Base-by-base conservation (phyloP, 192 early-diverging fungal species). In the Geranomyces michiganensis region DNA sequence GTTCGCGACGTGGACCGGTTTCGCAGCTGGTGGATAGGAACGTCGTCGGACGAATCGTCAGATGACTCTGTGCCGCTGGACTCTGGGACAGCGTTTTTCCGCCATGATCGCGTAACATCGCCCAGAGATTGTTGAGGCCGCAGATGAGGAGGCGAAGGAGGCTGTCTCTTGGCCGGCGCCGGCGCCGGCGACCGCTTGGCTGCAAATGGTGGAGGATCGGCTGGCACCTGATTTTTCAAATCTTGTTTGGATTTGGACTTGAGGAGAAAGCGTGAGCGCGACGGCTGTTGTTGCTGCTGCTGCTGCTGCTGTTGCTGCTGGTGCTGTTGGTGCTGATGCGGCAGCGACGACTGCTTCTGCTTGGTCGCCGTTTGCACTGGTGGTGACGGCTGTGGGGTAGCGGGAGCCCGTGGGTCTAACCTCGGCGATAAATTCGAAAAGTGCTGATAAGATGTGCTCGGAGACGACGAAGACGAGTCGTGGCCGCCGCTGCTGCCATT, bases 31-130 rank as follows among this genome's bases (percentile, higher is more conserved):
- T 30, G 31, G 45, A 48, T 29, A 26, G 65, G 31, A 10, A 48
- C 43, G 3, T 62, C 31, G 36, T 66, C 45, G 49, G 41, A 31
- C 21, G 21, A 24, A 31, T 66, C 65, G 12, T 66, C 65, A 2
- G 41, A 31, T 10, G 65, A 66, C 26, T 66, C 65, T 0, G 65
- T 66, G 26, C 65, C 65, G 26, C 65, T 66, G 7, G 65, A 66
- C 6, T 66, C 65, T 1, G 44, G 17, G 10, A 10, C 5, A 3
- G 36, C 36, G 36, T 41, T 41, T 41, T 10, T 41, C 36, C 36
- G 36, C 36, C 3, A 7, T 10, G 5, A 3, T 7, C 36, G 36
- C 36, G 3, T 41, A 7, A 7, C 5, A 10, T 41, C 10, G 36
- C 36, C 36, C 5, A 10, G 10, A 41, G 5, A 10, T 41, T 41